A percentile compares a stretch with the other conserved stretches of the same genome.
Evolutionary conservation across 371 early-diverging fungal genomes (phyloP).

Genomic region (Mycotypha africana): DNA sequence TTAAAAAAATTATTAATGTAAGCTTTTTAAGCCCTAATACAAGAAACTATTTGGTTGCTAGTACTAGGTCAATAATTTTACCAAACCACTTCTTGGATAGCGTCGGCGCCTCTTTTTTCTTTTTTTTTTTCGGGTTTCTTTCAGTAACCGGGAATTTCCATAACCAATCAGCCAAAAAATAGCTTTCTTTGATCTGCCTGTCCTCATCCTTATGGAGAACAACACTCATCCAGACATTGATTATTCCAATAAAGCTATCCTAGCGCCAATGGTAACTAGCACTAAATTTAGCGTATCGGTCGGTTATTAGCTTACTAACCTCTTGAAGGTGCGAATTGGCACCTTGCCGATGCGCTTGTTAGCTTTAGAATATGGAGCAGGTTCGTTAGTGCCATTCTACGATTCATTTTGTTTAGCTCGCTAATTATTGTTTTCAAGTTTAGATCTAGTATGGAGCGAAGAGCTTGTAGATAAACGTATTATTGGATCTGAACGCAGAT

Average conservation of each 20-base stretch:
- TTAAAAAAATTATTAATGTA: too few species aligned
- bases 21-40: too few species aligned
- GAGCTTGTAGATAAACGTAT: constrained; percentile 90
- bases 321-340: constrained; percentile 70
- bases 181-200: too few species aligned
- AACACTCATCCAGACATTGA: constrained; percentile 29
- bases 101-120: too few species aligned
- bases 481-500: constrained; percentile 69
- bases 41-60: too few species aligned
- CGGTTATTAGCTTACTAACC: constrained; percentile 4
- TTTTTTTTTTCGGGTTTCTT: too few species aligned
- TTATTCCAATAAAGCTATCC: constrained; percentile 60
- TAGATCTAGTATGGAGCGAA: constrained; percentile 88
- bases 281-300: too few species aligned
- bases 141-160: too few species aligned
- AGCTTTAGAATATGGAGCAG: constrained; percentile 86
- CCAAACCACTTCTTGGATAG: too few species aligned
- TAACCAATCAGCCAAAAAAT: too few species aligned
- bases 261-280: constrained; percentile 96
- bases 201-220: constrained; percentile 3
- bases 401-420: too few species aligned
- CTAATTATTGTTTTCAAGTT: background rate
- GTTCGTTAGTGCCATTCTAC: constrained; percentile 26
- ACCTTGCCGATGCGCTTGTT: constrained; percentile 84
- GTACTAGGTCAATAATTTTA: too few species aligned